phyloP scores from a whole-genome alignment of 352 stramenopile species.

The Globisporangium cederbergense region DNA sequence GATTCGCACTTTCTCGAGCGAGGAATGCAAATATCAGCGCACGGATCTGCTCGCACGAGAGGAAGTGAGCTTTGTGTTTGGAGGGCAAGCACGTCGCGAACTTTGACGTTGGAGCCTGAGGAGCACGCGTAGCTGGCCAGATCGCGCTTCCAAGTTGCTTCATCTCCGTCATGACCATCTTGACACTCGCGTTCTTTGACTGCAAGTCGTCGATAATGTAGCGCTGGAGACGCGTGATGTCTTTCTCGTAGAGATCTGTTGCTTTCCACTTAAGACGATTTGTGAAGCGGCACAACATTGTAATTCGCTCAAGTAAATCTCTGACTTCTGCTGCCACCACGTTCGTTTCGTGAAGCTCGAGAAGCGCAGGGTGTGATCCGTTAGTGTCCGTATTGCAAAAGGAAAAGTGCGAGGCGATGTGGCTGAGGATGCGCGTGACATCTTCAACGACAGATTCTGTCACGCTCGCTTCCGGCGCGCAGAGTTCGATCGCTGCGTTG shows the following conservation, averaged over 20 bases:
- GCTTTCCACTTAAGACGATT: slow-evolving; percentile 24
- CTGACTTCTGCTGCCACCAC: slow-evolving; percentile 25
- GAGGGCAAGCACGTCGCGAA: slow-evolving; percentile 13
- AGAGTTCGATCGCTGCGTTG: slow-evolving; percentile 22
- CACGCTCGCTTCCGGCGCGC: background rate
- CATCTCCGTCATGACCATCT: slow-evolving; percentile 22
- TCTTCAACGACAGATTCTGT: slow-evolving; percentile 30
- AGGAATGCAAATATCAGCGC: slow-evolving; percentile 8
- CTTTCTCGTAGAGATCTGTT: slow-evolving; percentile 23
- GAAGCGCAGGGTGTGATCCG: slow-evolving; percentile 7
- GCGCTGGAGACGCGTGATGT: slow-evolving; percentile 22
- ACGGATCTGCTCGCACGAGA: slow-evolving; percentile 14
- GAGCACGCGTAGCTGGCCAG: slow-evolving; percentile 21
- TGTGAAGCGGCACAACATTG: slow-evolving; percentile 34
- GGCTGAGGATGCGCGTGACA: slow-evolving; percentile 28
- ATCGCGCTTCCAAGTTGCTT: slow-evolving; percentile 6
- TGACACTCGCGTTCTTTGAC: slow-evolving; percentile 34
- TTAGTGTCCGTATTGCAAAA: slow-evolving; percentile 26
- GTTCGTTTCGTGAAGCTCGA: slow-evolving; percentile 26
- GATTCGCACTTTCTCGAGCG: background rate
- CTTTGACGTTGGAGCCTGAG: background rate
- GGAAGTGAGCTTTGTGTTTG: slow-evolving; percentile 14
- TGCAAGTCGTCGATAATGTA: slow-evolving; percentile 27
- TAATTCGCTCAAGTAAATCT: slow-evolving; percentile 26
- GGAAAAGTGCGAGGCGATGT: slow-evolving; percentile 31